Evolutionary conservation across 805 yeast species (phyloP), one percentile per base, ranked within the genome.

Genomic region (Myxozyma geophila): DNA sequence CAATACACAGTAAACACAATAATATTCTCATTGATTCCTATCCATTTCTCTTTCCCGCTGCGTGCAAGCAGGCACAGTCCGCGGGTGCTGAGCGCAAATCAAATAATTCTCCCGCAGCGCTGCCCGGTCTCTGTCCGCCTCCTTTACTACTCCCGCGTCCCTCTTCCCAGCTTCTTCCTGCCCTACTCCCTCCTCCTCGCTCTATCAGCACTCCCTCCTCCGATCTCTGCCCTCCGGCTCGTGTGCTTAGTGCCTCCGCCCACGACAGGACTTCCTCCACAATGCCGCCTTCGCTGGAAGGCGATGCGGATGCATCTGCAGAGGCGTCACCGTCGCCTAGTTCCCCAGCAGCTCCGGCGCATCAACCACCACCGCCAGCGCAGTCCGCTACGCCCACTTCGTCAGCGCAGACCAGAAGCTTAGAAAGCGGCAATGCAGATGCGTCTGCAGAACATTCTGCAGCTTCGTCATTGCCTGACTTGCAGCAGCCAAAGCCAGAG

Each of bases 211-310:
- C 48, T 28, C 40, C n/a, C 33, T 19, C 13, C 43, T 10, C 41
- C 43, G 41, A 6, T 23, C 43, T 28, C 43, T 21, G 41, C 23
- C 50, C 13, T n/a, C 21, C 17, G 47, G 47, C 10, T n/a, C 21
- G 47, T 8, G 10, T 43, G 21, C 47, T 43, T 2, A 19, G 17
- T 15, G 19, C 43, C 8, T 13, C n/a, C 48, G 50, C 43, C 41
- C 41, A 10, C 19, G 35, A 35, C 58, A 19, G 44, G 58, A 17
- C 21, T 21, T 37, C 28, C 17, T 19, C 46, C 28, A 33, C 58
- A 17, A 35, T 36, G 44, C 21, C 58, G 52, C 52, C 52, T 33
- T 9, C 58, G 58, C 51, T 36, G 44, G 58, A 46, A n/a, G 50
- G 41, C 58, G 47, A 41, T 28, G 54, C 44, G 39, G 23, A 15